Conservation (phyloP, 768 basidiomycete species). For the Galerina sulciceps region DNA sequence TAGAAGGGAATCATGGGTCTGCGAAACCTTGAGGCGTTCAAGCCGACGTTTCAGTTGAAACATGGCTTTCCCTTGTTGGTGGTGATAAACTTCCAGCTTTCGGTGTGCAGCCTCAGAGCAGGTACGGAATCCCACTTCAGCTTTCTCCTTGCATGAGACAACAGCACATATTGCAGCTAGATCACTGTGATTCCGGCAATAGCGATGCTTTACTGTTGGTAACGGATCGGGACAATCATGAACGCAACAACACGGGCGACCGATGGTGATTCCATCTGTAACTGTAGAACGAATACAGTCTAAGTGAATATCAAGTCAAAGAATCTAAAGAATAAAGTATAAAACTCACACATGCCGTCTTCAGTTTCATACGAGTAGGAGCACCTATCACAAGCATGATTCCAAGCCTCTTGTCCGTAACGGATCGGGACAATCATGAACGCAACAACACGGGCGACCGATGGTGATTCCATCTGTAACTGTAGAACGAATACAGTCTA, state of each 20-base stretch:
- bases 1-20: neutral
- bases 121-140: neutral
- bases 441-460: constrained; percentile 33
- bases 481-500: constrained; percentile 11
- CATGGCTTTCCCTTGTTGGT: constrained; percentile 1
- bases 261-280: constrained; percentile 36
- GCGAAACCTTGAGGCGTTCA: neutral
- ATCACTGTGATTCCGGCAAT: neutral
- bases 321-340: neutral
- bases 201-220: neutral
- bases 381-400: constrained; percentile 32
- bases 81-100: neutral
- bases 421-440: constrained; percentile 28
- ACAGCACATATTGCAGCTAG: neutral
- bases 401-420: constrained; percentile 31
- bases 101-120: constrained; percentile 1
- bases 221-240: constrained; percentile 27
- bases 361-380: constrained; percentile 19
- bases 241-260: constrained; percentile 32
- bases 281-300: constrained; percentile 19
- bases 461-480: constrained; percentile 37
- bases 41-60: constrained; percentile 5
- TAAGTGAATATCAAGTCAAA: neutral
- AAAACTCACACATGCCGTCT: constrained; percentile 8
- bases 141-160: neutral